Evolutionary conservation across 345 rosid genomes (phyloP), one percentile per base, ranked within the genome.

Genomic region (Raphanus raphanistrum): DNA sequence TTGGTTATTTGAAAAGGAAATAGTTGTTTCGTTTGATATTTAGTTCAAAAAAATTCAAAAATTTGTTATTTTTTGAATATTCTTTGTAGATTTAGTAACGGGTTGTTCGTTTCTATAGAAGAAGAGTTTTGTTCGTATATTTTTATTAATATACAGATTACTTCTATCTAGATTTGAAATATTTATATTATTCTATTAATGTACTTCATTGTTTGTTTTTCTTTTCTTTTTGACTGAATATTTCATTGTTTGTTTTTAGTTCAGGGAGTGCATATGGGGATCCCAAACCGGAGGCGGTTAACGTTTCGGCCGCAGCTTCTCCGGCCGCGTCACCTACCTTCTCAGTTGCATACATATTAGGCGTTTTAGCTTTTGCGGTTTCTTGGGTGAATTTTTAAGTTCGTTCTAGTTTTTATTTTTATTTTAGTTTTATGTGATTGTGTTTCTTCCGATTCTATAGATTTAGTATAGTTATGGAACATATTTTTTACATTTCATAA

Each of bases 261-360:
- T 8, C 16, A 41, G 11, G 43, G 70, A 4, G 35, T 52, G 35
- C 11, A 36, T 8, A 68, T 6, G 6, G 3, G 21, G 0, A 35
- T 77, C 35, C 8, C 0, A 17, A 78, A 54, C 81, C 68, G 55
- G 38, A 57, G n/a, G 68, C 68, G n/a, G 8, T 72, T 57, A 77
- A 16, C 72, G 48, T 54, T 58, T 55, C 76, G 0, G 72, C 72
- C 57, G 36, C 57, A 28, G 31, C 62, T 8, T 43, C 70, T 48
- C 31, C 33, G 32, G 17, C 33, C 66, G 60, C 66, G 15, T 55
- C 50, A 5, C 3, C n/a, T 4, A 65, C 5, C 29, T 6, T 43
- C 52, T 31, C 68, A 52, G 33, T 54, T 63, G 43, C 29, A 35
- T 65, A 66, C 9, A 41, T 6, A 10, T 29, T 78, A 12, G 7